Conservation (phyloP, 257 asterid species). For the Solanum chmielewskii region DNA sequence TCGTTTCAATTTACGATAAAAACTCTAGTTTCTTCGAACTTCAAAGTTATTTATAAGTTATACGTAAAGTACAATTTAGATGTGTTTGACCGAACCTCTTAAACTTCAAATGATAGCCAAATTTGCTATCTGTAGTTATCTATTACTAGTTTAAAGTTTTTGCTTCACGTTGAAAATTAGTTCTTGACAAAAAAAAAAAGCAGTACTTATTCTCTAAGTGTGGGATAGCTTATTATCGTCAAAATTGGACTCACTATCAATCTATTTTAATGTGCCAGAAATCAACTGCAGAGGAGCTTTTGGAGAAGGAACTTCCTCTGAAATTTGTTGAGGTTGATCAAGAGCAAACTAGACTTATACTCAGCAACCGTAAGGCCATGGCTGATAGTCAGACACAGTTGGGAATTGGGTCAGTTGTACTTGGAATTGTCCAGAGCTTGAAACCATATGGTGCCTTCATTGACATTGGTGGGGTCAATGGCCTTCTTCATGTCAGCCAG, state of each 20-base stretch:
- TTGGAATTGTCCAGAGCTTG: slow-evolving; percentile 91
- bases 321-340: slow-evolving; percentile 88
- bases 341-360: slow-evolving; percentile 73
- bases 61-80: neutral
- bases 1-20: neutral
- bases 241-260: neutral
- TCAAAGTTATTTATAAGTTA: neutral
- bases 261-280: slow-evolving; percentile 31
- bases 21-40: neutral
- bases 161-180: neutral
- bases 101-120: neutral
- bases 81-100: neutral
- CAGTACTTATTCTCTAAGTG: neutral
- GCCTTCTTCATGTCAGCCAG: slow-evolving; percentile 93
- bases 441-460: slow-evolving; percentile 98
- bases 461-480: slow-evolving; percentile 90
- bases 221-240: neutral
- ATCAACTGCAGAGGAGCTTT: slow-evolving; percentile 86
- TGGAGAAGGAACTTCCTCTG: slow-evolving; percentile 69
- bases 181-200: neutral
- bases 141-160: neutral
- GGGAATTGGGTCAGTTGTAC: slow-evolving; percentile 86
- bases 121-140: neutral
- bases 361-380: slow-evolving; percentile 95
- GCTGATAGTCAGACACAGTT: slow-evolving; percentile 96